Percentiles rank a stretch among this genome's conserved stretches.
phyloP scores from a whole-genome alignment of 768 basidiomycete species.

The Lactarius vividus region DNA sequence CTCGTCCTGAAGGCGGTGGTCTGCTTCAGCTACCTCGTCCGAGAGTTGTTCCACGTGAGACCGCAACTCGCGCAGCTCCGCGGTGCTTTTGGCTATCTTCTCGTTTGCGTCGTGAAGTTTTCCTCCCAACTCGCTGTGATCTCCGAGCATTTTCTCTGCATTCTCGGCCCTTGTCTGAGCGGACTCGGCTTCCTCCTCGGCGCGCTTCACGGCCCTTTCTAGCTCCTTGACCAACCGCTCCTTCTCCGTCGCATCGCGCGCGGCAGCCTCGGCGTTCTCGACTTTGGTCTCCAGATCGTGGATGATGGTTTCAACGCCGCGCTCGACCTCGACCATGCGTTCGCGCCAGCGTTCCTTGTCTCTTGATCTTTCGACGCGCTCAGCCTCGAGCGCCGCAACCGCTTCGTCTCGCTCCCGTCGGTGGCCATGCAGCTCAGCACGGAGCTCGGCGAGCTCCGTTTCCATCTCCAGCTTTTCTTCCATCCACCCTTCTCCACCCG shows the following conservation, averaged over 20 bases:
- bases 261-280: slow-evolving; percentile 49
- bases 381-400: slow-evolving; percentile 47
- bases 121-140: slow-evolving; percentile 63
- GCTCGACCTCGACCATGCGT: slow-evolving; percentile 68
- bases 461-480: slow-evolving; percentile 65
- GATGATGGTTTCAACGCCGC: slow-evolving; percentile 65
- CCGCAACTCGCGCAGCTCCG: slow-evolving; percentile 59
- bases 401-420: slow-evolving; percentile 40
- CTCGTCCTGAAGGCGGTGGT: slow-evolving; percentile 52
- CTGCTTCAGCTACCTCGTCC: slow-evolving; percentile 53
- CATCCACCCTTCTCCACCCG: slow-evolving; percentile 61
- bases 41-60: slow-evolving; percentile 59
- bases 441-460: slow-evolving; percentile 34
- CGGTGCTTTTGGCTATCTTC: slow-evolving; percentile 50
- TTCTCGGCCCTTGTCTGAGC: slow-evolving; percentile 60
- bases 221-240: slow-evolving; percentile 43
- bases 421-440: slow-evolving; percentile 39
- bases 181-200: slow-evolving; percentile 52
- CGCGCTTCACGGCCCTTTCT: slow-evolving; percentile 44
- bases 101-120: slow-evolving; percentile 66
- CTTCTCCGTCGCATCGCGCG: slow-evolving; percentile 41
- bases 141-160: slow-evolving; percentile 62
- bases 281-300: slow-evolving; percentile 59
- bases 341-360: slow-evolving; percentile 72
- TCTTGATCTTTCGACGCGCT: slow-evolving; percentile 54